phyloP scores from a whole-genome alignment of 2,329 filamentous ascomycete genomes.

The Alternaria alternata region DNA sequence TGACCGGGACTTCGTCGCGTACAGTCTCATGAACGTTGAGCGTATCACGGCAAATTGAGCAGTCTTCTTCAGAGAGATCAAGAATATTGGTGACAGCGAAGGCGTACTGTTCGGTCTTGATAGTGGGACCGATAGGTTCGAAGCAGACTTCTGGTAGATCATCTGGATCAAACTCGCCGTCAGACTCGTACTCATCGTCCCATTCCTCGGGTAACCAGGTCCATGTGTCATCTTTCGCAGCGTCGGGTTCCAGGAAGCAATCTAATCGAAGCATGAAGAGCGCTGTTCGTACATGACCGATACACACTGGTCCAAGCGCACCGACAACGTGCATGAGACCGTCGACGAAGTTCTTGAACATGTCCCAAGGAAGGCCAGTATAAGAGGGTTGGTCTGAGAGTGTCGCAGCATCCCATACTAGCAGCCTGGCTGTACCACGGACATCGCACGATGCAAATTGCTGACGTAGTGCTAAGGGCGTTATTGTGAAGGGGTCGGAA shows the following conservation, averaged over 20 bases:
- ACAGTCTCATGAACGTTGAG: not conserved
- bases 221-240: not conserved
- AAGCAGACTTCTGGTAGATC: not conserved
- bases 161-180: not conserved
- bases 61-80: not conserved
- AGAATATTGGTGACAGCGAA: not conserved
- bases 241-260: not conserved
- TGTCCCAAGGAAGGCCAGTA: not conserved
- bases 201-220: not conserved
- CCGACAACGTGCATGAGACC: not conserved
- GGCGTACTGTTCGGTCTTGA: not conserved
- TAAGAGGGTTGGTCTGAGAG: not conserved
- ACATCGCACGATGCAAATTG: not conserved
- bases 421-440: not conserved
- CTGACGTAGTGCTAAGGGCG: not conserved
- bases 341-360: not conserved
- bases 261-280: not conserved
- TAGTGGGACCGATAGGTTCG: not conserved
- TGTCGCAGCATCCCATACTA: not conserved
- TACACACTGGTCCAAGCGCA: not conserved
- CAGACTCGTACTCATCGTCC: not conserved
- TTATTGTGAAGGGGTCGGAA: not conserved
- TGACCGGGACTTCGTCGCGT: not conserved
- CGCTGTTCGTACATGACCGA: not conserved
- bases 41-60: not conserved